Evolutionary conservation across 2,329 filamentous ascomycete species (phyloP).

Genomic region (Alternaria gansuensis): DNA sequence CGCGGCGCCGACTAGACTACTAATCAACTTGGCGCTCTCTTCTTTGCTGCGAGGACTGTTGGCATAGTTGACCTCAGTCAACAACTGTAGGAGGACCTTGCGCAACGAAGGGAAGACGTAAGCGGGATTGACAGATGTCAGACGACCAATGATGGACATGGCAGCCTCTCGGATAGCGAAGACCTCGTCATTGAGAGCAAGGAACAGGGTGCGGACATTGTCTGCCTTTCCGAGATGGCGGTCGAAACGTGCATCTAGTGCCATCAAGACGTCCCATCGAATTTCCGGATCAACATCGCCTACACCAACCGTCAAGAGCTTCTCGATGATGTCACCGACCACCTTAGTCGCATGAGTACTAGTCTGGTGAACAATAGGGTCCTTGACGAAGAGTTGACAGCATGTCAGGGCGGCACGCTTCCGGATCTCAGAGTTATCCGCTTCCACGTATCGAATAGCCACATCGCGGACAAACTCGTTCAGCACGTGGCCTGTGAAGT

Average conservation of each 20-base stretch:
- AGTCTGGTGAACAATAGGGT: slow-evolving; percentile 97
- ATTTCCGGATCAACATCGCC: slow-evolving; percentile 90
- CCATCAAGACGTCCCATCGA: slow-evolving; percentile 83
- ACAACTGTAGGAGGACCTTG: slow-evolving; percentile 93
- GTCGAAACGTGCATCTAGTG: slow-evolving; percentile 92
- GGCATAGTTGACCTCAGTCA: slow-evolving; percentile 96
- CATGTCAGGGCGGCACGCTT: slow-evolving; percentile 96
- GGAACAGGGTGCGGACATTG: slow-evolving; percentile 94
- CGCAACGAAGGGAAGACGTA: slow-evolving; percentile 96
- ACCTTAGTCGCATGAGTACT: slow-evolving; percentile 97
- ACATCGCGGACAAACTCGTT: slow-evolving; percentile 99
- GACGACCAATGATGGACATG: slow-evolving; percentile 92
- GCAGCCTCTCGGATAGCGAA: slow-evolving; percentile 93
- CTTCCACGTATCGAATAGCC: slow-evolving; percentile 96
- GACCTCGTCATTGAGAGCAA: slow-evolving; percentile 93
- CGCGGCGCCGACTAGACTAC: slow-evolving; percentile 90
- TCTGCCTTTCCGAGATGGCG: slow-evolving; percentile 96
- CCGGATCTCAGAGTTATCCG: slow-evolving; percentile 90
- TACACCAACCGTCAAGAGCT: slow-evolving; percentile 91
- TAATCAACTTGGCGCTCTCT: slow-evolving; percentile 92
- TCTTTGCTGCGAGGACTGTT: slow-evolving; percentile 95
- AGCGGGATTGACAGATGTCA: slow-evolving; percentile 90
- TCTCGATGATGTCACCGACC: slow-evolving; percentile 97
- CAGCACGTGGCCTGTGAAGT: slow-evolving; percentile 86
- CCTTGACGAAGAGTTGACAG: slow-evolving; percentile 95